A percentile compares a stretch with the other conserved stretches of the same genome.
These are phyloP conservation scores for Penicillium palitans DNA, from an alignment of 2,329 filamentous ascomycete genomes.

Conservation along the genomic window DNA sequence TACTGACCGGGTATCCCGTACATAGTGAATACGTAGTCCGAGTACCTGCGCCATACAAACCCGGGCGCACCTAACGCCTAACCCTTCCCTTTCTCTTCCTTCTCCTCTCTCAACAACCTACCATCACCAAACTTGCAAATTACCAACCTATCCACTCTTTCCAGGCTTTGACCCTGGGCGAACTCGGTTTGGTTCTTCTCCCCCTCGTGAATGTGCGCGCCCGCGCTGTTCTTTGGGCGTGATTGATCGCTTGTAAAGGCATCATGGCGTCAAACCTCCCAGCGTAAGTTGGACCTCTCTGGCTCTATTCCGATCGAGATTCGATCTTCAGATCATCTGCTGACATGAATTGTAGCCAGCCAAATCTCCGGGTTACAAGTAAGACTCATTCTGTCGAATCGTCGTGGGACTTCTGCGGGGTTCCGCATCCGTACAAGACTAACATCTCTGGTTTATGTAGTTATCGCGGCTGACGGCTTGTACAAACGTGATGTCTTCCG, in stretches of 20 bases:
- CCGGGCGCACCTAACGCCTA: constrained; percentile 18
- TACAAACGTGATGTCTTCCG: constrained; percentile 99
- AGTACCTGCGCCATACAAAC: constrained; percentile 24
- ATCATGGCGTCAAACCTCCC: constrained; percentile 62
- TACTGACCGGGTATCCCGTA: constrained; percentile 16
- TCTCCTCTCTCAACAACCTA: constrained; percentile 18
- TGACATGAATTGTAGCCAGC: constrained; percentile 56
- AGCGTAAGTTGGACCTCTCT: constrained; percentile 53
- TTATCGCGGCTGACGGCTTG: constrained; percentile 96
- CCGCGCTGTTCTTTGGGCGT: constrained; percentile 36
- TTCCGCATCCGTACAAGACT: constrained; percentile 19
- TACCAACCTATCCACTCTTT: constrained; percentile 11
- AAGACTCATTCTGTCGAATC: constrained; percentile 35
- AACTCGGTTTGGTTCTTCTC: constrained; percentile 13
- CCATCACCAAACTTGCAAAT: constrained; percentile 20
- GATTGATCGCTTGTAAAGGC: constrained; percentile 37
- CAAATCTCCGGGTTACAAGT: constrained; percentile 94
- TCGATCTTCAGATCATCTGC: constrained; percentile 11
- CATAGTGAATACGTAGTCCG: constrained; percentile 19
- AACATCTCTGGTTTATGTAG: constrained; percentile 53
- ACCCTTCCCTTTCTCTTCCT: constrained; percentile 21
- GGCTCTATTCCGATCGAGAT: constrained; percentile 6
- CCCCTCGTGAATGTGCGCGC: constrained; percentile 38
- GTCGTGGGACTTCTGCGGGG: constrained; percentile 25
- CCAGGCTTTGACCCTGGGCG: constrained; percentile 17